Base-by-base conservation (phyloP, 2,329 filamentous ascomycete species). In the Emericellopsis cladophorae region DNA sequence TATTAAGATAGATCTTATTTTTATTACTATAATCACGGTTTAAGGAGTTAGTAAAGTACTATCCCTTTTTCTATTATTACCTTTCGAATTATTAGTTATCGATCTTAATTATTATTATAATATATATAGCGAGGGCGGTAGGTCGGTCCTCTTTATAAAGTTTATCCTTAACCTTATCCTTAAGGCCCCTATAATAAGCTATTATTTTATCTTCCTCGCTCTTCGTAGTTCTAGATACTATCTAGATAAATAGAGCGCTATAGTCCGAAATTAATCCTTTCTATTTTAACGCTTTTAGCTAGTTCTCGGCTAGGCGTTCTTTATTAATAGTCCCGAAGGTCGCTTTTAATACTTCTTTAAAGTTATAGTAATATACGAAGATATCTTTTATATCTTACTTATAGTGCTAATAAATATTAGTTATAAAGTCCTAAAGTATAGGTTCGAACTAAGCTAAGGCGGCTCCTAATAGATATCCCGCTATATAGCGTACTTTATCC, bases 401-500 rank as follows among this genome's bases (percentile, higher is more conserved):
- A 4, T 31, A 5, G 24, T 36, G 31, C 18, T 40, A n/a, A 7
- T 40, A 23, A 6, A 15, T 39, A 36, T 35, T 24, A 22, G n/a
- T 34, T 12, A 40, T 6, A 15, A 34, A 40, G 15, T 40, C 31
- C 12, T 4, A 6, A 11, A 40, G 15, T 4, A 4, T 34, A 18
- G 18, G 29, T 40, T 40, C 11, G 11, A 40, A 40, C 29, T 40
- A 40, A n/a, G 26, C 8, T 21, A 40, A 18, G 14, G 29, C 33
- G 22, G 15, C 12, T 16, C 29, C 29, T 14, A 18, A 34, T 21
- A 40, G 8, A 24, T 39, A 36, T 26, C 29, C 23, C 21, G 4
- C 18, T 36, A 43, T 37, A 37, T 43, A 43, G n/a, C 10, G 40
- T 32, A 35, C 7, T 23, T 36, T 22, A 15, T 40, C 10, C 9